Evolutionary conservation across 345 rosid species (phyloP).

Genomic region (Firmiana major): DNA sequence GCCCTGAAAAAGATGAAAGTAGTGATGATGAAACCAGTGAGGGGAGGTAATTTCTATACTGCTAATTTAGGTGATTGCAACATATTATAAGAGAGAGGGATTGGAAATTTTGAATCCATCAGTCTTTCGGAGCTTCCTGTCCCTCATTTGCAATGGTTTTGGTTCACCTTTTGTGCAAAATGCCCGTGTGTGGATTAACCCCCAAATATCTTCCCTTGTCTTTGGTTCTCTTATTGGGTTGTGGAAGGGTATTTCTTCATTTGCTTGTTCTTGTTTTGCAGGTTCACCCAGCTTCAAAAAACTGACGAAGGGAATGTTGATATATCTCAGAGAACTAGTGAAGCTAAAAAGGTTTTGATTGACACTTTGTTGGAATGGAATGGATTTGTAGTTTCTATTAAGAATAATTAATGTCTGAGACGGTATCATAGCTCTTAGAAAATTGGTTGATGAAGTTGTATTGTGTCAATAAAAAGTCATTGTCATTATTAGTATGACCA

Average conservation of each 20-base stretch:
- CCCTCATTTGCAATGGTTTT: background rate
- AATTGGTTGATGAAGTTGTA: constrained; percentile 6
- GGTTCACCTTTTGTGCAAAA: background rate
- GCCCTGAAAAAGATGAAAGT: constrained; percentile 18
- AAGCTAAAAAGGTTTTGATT: constrained; percentile 57
- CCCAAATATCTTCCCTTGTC: background rate
- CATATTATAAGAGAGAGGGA: background rate
- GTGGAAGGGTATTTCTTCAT: constrained; percentile 11
- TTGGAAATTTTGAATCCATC: background rate
- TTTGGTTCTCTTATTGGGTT: constrained; percentile 8
- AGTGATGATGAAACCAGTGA: constrained; percentile 18
- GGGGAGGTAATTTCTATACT: constrained; percentile 36
- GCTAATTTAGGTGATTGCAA: background rate
- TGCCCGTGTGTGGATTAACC: background rate
- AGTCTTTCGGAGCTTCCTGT: background rate
- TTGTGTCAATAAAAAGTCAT: background rate
- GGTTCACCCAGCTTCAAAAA: constrained; percentile 40
- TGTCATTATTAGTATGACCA: background rate
- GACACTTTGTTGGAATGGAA: background rate
- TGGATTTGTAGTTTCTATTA: background rate
- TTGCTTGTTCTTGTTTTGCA: constrained; percentile 26
- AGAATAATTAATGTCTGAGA: background rate
- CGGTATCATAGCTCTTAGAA: background rate
- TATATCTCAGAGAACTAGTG: constrained; percentile 32
- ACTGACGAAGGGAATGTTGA: constrained; percentile 36